Evolutionary conservation across 345 rosid genomes (phyloP), one percentile per base, ranked within the genome.

Genomic region (Hirschfeldia incana): DNA sequence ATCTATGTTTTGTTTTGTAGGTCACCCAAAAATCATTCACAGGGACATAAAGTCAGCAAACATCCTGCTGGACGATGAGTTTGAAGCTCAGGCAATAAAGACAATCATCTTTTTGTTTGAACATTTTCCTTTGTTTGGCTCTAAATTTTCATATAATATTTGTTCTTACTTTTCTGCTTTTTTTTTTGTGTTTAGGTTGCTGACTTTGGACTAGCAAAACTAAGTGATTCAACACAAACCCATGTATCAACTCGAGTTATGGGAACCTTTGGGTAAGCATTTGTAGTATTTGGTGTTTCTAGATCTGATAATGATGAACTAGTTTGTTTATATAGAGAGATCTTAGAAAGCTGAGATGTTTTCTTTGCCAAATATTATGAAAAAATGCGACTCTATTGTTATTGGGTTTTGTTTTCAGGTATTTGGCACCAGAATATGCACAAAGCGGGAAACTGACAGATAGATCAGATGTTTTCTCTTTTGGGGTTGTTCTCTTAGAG

Each of bases 181-280:
- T 51, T 61, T 59, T 51, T 61, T 29, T 59, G 26, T 63, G 37
- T 65, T 26, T 84, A 93, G 97, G 99, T 96, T 53, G 98, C 98
- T 70, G 99, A 96, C 83, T 96, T 96, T 78, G 99, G 99, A 71
- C 97, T 96, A 46, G 98, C 99, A 59, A 96, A 82, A 80, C 91
- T 96, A 32, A 89, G 86, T 26, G 95, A 88, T 81, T 84, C 95
- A 17, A 73, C 88, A 9, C 94, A 90, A 77, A 88, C 97, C 17
- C 99, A 96, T 84, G 98, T 96, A 60, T 96, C 99, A 66, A 96
- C 98, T 73, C 87, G 99, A 27, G 98, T 93, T 72, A 93, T 96
- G 99, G 98, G 99, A 29, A 93, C 97, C 73, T 93, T 93, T 65
- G 98, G 97, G 99, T 93, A 85, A 73, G 97, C 26, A 80, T 82